A percentile compares a stretch with the other conserved stretches of the same genome.
Conservation (phyloP, 192 early-diverging fungal species). For the Rhizophagus prolifer region DNA sequence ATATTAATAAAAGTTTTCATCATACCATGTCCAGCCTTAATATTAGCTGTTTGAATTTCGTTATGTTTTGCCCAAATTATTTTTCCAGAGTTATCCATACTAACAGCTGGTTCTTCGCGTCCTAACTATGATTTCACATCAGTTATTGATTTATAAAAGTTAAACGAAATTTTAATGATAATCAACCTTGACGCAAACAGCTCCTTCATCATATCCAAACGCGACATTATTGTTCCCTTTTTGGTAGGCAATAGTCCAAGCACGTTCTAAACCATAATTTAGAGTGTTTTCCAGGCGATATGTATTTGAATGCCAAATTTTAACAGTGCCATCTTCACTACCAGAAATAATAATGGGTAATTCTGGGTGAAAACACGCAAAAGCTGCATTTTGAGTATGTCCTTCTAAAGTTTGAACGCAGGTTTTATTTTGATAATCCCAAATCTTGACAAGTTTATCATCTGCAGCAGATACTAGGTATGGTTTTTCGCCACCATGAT, state of each 20-base stretch:
- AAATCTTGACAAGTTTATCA: slow-evolving; percentile 91
- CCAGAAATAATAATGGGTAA: slow-evolving; percentile 95
- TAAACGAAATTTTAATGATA: not conserved
- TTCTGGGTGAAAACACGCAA: slow-evolving; percentile 91
- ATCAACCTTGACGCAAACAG: slow-evolving; percentile 81
- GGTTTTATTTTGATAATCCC: slow-evolving; percentile 99
- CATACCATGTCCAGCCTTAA: slow-evolving; percentile 74
- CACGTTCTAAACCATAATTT: slow-evolving; percentile 96
- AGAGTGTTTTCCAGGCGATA: slow-evolving; percentile 95
- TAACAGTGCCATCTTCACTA: slow-evolving; percentile 92
- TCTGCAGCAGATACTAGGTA: slow-evolving; percentile 95
- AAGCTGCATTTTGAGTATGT: slow-evolving; percentile 91
- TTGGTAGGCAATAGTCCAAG: slow-evolving; percentile 91
- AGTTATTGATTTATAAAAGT: not conserved
- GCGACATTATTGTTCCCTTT: slow-evolving; percentile 89
- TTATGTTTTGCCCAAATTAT: slow-evolving; percentile 98
- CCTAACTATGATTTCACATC: slow-evolving; percentile 56
- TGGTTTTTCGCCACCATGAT: slow-evolving; percentile 96
- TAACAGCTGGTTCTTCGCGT: slow-evolving; percentile 92
- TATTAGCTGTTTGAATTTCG: slow-evolving; percentile 93
- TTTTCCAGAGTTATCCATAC: slow-evolving; percentile 95
- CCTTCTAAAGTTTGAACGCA: slow-evolving; percentile 99
- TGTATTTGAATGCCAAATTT: slow-evolving; percentile 97
- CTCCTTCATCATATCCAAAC: slow-evolving; percentile 95
- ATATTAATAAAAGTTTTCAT: not conserved